Evolutionary conservation across 805 yeast species (phyloP), one percentile per base, ranked within the genome.

Genomic region (Candida parachauliodes): DNA sequence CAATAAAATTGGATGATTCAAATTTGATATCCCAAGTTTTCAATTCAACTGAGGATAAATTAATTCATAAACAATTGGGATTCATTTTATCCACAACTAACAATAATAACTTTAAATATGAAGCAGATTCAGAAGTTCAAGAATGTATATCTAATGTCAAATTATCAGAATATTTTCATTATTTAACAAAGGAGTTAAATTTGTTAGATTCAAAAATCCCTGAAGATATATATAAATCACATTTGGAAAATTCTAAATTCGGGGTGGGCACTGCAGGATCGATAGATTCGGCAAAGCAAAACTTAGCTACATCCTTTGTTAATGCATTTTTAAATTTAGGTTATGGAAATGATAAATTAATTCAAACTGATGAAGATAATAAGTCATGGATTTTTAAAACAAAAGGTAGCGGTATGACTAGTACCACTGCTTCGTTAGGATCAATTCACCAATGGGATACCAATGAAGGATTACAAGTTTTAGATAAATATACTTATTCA

Each of bases 321-420:
- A 93, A 88, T 55, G 83, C 89, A 5, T 88, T 89, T 57, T 74
- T 88, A 47, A 93, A 93, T 60, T 77, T 89, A 52, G 99, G 98
- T 34, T 93, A 79, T 55, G 88, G 95, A 42, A 74, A 77, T 35
- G 98, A 91, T 59, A 87, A 86, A 55, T 67, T 86, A 48, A 68
- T 89, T 40, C 78, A 82, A 43, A 81, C 83, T 30, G 87, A 82
- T 48, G 80, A 75, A 41, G 91, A 84, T 44, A 74, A 77, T 44
- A 71, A 72, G 39, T 73, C 83, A 9, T 91, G 96, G 94, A 85
- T 91, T 40, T 91, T 84, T 66, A 86, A 85, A 59, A 89, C 96
- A 2, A 87, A 87, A 58, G 95, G 88, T 32, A 77, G 78, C 37
- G 97, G 98, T 44, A 88, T 88, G 94, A 65, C 81, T 7, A 83